Evolutionary conservation across 345 rosid genomes (phyloP), one percentile per base, ranked within the genome.

Genomic region (Microthlaspi erraticum): DNA sequence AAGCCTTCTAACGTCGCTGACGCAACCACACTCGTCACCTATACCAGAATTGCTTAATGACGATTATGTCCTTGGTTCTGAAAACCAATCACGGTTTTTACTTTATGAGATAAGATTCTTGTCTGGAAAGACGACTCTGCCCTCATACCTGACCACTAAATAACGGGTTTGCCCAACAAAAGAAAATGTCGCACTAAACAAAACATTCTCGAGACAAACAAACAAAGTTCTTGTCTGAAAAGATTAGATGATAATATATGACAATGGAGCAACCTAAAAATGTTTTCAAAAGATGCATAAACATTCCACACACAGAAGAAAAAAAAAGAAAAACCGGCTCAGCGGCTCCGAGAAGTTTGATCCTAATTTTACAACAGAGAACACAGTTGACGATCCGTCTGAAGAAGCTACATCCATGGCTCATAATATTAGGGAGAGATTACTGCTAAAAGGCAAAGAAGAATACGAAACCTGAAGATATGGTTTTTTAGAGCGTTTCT

Each of bases 1-100:
- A 74, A 74, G 78, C 61, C 60, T 74, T 45, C 51, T 60, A 16
- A 46, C 58, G 71, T n/a, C 16, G 60, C 59, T 71, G 77, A 73
- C 72, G 72, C 60, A 65, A 18, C 61, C 39, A 12, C 72, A 34
- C 49, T 51, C 68, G 78, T 73, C 49, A 41, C 48, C 64, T n/a
- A 5, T n/a, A 63, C 9, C 71, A 8, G 10, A 39, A 7, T 31
- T 31, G 1, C 2, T 16, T 10, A 43, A 67, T 74, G 78, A 52
- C 78, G 51, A 2, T 42, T 23, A 17, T 74, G 7, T 41, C 78
- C 73, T 51, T 11, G 0, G n/a, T n/a, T 48, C 8, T 23, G 33
- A 60, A n/a, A 6, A 34, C 16, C 16, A 59, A 51, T 49, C 46
- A 53, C 54, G 31, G 23, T 26, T 11, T 11, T 20, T 44, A 63